phyloP scores from a whole-genome alignment of 2,329 filamentous ascomycete species.

The Emydomyces testavorans region DNA sequence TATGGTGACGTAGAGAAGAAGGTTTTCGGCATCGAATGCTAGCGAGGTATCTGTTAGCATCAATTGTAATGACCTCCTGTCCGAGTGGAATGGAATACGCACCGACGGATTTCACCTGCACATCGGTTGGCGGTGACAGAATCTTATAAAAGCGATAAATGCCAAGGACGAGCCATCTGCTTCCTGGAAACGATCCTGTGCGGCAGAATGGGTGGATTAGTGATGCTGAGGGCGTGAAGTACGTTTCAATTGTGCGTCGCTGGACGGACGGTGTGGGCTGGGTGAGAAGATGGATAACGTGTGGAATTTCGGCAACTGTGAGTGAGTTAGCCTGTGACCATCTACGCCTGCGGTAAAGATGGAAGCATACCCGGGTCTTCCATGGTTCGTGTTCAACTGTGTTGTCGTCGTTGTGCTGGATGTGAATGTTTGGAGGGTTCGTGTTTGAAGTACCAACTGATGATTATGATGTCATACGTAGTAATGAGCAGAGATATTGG shows the following conservation, averaged over 20 bases:
- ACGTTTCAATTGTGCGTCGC: conserved; percentile 52
- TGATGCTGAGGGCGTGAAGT: conserved; percentile 59
- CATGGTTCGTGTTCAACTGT: conserved; percentile 4
- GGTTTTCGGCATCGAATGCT: conserved; percentile 57
- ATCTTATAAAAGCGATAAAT: conserved; percentile 81
- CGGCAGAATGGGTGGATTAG: conserved; percentile 72
- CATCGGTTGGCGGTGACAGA: conserved; percentile 59
- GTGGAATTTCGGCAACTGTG: conserved; percentile 47
- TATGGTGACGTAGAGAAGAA: conserved; percentile 62
- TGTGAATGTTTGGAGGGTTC: not conserved
- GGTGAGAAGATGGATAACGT: conserved; percentile 57
- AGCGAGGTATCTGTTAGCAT: conserved; percentile 8
- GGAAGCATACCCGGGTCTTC: conserved; percentile 18
- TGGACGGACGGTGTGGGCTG: conserved; percentile 57
- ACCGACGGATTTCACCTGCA: conserved; percentile 54
- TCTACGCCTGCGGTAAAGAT: conserved; percentile 7
- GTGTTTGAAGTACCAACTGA: not conserved
- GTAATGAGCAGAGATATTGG: no score
- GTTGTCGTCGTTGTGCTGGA: not conserved
- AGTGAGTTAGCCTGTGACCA: conserved; percentile 13
- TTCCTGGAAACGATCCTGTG: conserved; percentile 50
- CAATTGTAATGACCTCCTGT: no score
- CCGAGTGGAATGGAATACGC: no score
- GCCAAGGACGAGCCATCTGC: conserved; percentile 53
- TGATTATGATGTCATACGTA: not conserved